Evolutionary conservation across 2,329 filamentous ascomycete species (phyloP).

Genomic region (Ascomycota sp.): DNA sequence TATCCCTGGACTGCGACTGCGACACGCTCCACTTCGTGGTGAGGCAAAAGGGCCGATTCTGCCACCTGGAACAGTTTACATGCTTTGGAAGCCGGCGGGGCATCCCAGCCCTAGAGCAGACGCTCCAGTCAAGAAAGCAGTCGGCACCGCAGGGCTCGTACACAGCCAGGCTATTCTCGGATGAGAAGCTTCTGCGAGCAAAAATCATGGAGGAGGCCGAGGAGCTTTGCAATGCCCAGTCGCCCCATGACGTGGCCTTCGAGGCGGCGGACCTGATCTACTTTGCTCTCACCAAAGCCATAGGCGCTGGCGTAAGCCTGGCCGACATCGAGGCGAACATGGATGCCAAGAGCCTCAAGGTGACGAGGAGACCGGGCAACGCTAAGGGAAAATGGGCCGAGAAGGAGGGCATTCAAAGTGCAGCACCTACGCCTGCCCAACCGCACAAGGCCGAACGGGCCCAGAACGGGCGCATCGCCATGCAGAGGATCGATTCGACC

Average conservation of each 20-base stretch:
- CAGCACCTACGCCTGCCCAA: conserved; percentile 14
- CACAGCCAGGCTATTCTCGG: conserved; percentile 77
- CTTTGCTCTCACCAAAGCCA: conserved; percentile 78
- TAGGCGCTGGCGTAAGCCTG: conserved; percentile 62
- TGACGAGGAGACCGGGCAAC: conserved; percentile 79
- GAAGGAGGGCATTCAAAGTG: conserved; percentile 45
- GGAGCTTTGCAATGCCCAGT: conserved; percentile 72
- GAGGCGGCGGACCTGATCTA: conserved; percentile 91
- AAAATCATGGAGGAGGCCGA: conserved; percentile 98
- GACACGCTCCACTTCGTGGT: conserved; percentile 84
- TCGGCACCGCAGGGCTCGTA: conserved; percentile 80
- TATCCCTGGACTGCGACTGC: conserved; percentile 78
- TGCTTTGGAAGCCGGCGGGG: conserved; percentile 78
- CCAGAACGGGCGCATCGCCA: conserved; percentile 40
- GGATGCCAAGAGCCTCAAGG: conserved; percentile 84
- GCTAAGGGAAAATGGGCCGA: conserved; percentile 84
- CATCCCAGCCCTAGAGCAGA: conserved; percentile 68
- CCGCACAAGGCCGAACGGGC: conserved; percentile 14
- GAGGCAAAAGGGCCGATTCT: conserved; percentile 78
- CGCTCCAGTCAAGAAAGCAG: conserved; percentile 55
- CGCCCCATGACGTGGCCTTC: conserved; percentile 66
- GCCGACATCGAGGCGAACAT: conserved; percentile 82
- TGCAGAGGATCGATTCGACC: conserved; percentile 56
- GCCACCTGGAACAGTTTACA: conserved; percentile 73
- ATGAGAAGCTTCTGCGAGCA: conserved; percentile 67